Base-by-base conservation (phyloP, 495 filamentous ascomycete species). In the Hapsidospora chrysogenum region DNA sequence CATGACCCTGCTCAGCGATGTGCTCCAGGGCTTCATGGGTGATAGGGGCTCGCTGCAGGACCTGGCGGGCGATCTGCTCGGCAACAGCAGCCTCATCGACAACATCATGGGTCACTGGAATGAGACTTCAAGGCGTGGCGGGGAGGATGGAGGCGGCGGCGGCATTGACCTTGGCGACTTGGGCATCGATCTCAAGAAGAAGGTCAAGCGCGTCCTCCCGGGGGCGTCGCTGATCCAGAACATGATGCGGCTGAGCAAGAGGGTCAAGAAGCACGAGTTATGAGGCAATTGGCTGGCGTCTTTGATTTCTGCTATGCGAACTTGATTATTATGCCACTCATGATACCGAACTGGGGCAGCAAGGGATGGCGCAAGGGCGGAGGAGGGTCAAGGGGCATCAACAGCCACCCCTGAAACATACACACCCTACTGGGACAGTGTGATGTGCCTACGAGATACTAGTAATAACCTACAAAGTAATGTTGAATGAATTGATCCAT, bases 1-100 rank as follows among this genome's bases (percentile, higher is more conserved):
- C 23, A 29, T 56, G 16, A 47, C 52, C 25, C 36, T 64, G 9
- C 7, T 61, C 17, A 35, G 48, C 11, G 58, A 61, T 33, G 42
- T 57, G 20, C 31, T 55, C 30, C 23, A 40, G 29, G 52, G 54
- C 35, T 50, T 52, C 25, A 49, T 39, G 19, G 47, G 25, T 22
- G 41, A 33, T 11, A 42, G 38, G n/a, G 22, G 33, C 10, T 23
- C 17, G 4, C 17, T 35, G 10, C 17, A 21, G 5, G 33, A 26
- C 6, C 23, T 26, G 23, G 23, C 23, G 23, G 23, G 23, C 23
- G 23, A 26, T 11, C 6, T 26, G 23, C 11, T 26, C 13, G 17
- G 33, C 33, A 7, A 35, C 22, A n/a, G 11, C 15, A 16, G 4
- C 15, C 10, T 17, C 33, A 3, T 21, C 25, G 33, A 35, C 19